Conservation (phyloP, 2,329 filamentous ascomycete species). For the Penicillium vulpinum region DNA sequence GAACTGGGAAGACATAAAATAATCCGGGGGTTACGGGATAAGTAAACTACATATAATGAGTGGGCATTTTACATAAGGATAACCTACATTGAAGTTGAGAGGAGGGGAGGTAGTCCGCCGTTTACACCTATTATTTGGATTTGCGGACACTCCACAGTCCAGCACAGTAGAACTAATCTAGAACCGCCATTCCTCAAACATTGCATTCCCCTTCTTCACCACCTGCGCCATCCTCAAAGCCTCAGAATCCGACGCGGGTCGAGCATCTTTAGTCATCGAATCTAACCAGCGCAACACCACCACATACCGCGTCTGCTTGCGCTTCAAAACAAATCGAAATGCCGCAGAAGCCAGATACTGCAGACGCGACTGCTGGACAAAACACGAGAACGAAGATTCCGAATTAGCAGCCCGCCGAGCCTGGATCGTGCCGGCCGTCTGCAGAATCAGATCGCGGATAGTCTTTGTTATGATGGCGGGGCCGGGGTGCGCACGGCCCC, state of each 20-base stretch:
- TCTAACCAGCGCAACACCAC: conserved; percentile 69
- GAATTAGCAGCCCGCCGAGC: conserved; percentile 37
- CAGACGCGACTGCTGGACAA: conserved; percentile 61
- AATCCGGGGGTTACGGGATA: no score
- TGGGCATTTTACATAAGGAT: no score
- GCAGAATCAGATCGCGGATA: conserved; percentile 64
- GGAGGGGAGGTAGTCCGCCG: no score
- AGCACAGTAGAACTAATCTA: neutral
- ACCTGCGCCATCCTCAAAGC: conserved; percentile 35
- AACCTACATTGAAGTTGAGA: no score
- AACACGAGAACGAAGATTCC: conserved; percentile 51
- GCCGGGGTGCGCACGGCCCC: conserved; percentile 53
- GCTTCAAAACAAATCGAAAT: conserved; percentile 66
- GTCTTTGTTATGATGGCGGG: conserved; percentile 63
- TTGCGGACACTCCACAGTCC: neutral
- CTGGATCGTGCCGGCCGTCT: conserved; percentile 65
- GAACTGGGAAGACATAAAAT: no score
- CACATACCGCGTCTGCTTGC: conserved; percentile 69
- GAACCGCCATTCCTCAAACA: conserved; percentile 42
- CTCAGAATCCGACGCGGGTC: conserved; percentile 37
- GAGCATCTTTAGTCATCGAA: conserved; percentile 45
- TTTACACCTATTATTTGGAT: neutral
- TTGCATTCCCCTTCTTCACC: conserved; percentile 33
- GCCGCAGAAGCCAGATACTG: conserved; percentile 67
- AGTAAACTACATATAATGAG: no score